Base-by-base conservation (phyloP, 495 filamentous ascomycete genomes). In the Cudoniella acicularis region DNA sequence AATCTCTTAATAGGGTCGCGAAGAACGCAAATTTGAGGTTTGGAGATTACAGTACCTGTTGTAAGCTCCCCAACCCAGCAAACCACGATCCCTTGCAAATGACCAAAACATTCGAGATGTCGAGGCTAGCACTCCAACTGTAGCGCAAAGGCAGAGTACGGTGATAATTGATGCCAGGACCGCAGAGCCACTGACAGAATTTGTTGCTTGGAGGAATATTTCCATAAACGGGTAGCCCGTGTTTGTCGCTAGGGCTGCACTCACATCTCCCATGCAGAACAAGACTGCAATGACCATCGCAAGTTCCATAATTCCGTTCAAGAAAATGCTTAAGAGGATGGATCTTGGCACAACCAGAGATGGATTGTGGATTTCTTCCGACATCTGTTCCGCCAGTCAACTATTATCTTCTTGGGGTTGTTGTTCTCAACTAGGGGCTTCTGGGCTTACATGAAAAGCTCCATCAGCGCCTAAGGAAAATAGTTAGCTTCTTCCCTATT, bases 141-240 rank as follows among this genome's bases (percentile, higher is more conserved):
- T 41, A 9, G 36, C 9, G n/a, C 36, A 41, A 9, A 41, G 36
- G n/a, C 9, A 9, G n/a, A 41, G 36, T n/a, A 41, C n/a, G n/a
- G 36, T 41, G n/a, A 41, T n/a, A n/a, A 41, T 41, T 41, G 36
- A 9, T 41, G 36, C 36, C 36, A 41, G 69, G 27, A 57, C 61
- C 0, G 68, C 64, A 2, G 66, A 68, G 10, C 63, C 75, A 10
- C 63, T 59, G 1, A 55, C 56, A 18, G 70, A 72, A 11, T 60
- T 57, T 0, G 65, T 63, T 0, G 64, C 64, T 0, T n/a, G 9
- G 9, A 9, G 36, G 36, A 79, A 79, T 18, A 81, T 54, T 18
- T 72, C 65, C 47, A 82, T 75, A 58, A 79, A 79, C 0, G 77
- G 77, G 56, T 73, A 79, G 9, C 70, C 9, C 9, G n/a, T 9